Evolutionary conservation across 2,329 filamentous ascomycete species (phyloP).

Genomic region (Botrytis sinoallii): DNA sequence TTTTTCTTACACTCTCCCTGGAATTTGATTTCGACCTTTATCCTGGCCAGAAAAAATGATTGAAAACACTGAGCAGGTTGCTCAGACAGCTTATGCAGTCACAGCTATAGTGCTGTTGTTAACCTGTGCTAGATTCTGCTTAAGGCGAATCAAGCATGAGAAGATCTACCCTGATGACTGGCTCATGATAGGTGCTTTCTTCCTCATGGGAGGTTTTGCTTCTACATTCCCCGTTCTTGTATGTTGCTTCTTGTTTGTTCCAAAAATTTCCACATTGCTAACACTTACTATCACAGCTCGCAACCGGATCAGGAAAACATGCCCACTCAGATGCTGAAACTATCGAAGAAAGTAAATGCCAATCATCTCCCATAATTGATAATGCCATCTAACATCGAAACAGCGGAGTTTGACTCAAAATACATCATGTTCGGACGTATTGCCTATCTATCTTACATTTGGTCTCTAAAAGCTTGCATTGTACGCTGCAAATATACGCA

Average conservation of each 20-base stretch:
- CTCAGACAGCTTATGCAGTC: not conserved
- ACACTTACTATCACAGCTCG: not conserved
- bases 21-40: not conserved
- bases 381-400: not conserved
- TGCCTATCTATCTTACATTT: constrained; percentile 29
- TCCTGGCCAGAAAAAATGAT: not conserved
- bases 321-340: not conserved
- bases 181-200: constrained; percentile 1
- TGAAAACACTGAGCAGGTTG: not conserved
- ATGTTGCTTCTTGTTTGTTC: not conserved
- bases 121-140: not conserved
- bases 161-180: constrained; percentile 8
- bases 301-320: not conserved
- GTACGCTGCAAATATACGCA: constrained; percentile 9
- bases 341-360: not conserved
- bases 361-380: no score
- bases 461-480: constrained; percentile 32
- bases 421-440: constrained; percentile 24
- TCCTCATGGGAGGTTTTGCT: not conserved
- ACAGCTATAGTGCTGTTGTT: not conserved
- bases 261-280: not conserved
- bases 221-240: constrained; percentile 2
- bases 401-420: constrained; percentile 27
- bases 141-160: constrained; percentile 14
- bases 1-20: not conserved